Base-by-base conservation (phyloP, 306 rosid genomes). In the Pyrus bretschneideri region DNA sequence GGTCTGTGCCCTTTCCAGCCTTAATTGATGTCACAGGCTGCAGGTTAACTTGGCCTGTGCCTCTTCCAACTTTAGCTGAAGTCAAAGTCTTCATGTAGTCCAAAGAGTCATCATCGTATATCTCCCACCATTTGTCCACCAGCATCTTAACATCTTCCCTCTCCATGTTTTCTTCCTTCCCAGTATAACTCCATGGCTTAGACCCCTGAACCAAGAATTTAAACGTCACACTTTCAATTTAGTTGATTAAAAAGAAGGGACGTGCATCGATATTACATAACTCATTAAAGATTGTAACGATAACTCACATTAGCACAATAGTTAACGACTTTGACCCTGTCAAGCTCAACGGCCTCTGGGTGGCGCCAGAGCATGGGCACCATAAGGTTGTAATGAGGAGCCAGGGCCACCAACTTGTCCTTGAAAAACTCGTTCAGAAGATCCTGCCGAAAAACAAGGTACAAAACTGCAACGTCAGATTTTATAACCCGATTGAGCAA, bases 181-280 rank as follows among this genome's bases (percentile, higher is more conserved):
- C 96, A 0, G 93, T 93, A 71, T 71, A 93, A 84, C 96, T 93
- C 98, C 98, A 93, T 0, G 98, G 98, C 82, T 93, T 93, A 7
- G 96, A 93, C 0, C 97, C 98, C 97, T 93, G 49, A 38, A n/a
- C 52, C 64, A 13, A 23, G 11, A 45, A 2, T 0, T 9, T 33
- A 17, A 19, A 21, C 14, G 6, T 9, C 3, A 25, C 3, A 6
- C 11, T 60, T 25, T 60, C 23, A 18, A n/a, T 1, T 33, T 33
- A 33, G 38, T 33, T 33, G 14, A 21, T 55, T 55, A 1, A 21
- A 9, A 14, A 46, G 54, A 4, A 14, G 0, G 18, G 2, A 46
- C 1, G 19, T 14, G 54, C 19, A 4, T 4, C 2, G 1, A 14
- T 46, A 46, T 46, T 8, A 38, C 6, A 33, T 0, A 38, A 6